A percentile compares a stretch with the other conserved stretches of the same genome.
These are phyloP conservation scores for Limnanthes douglasii DNA, from an alignment of 345 rosid species.

Conservation along the genomic window DNA sequence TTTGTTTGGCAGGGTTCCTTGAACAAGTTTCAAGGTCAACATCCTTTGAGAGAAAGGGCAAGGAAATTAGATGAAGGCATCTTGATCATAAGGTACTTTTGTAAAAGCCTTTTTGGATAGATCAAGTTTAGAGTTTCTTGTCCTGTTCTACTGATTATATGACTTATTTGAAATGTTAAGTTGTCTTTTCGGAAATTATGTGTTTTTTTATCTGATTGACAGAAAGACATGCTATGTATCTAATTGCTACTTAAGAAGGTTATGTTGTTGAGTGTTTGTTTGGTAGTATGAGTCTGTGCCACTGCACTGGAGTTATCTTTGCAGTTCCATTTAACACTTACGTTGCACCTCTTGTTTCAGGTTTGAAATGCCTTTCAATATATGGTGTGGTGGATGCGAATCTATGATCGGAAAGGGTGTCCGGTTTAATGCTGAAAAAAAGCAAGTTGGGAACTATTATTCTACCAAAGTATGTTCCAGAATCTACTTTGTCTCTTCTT, in stretches of 20 bases:
- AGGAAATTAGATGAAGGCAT: slow-evolving; percentile 82
- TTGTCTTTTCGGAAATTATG: too few species aligned
- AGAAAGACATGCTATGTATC: too few species aligned
- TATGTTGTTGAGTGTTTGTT: too few species aligned
- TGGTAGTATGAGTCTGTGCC: too few species aligned
- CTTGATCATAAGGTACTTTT: slow-evolving; percentile 64
- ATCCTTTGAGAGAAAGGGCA: slow-evolving; percentile 93
- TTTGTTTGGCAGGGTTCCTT: slow-evolving; percentile 46
- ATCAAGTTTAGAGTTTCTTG: too few species aligned
- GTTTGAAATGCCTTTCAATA: slow-evolving; percentile 92
- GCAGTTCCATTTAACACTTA: neutral
- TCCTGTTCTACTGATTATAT: too few species aligned
- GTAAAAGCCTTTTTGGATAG: too few species aligned
- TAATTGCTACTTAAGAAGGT: too few species aligned
- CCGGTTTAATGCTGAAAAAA: slow-evolving; percentile 90
- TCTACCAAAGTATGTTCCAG: slow-evolving; percentile 62
- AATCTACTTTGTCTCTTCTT: slow-evolving; percentile 1
- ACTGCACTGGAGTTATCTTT: too few species aligned
- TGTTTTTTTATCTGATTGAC: too few species aligned
- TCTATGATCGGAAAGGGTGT: slow-evolving; percentile 98
- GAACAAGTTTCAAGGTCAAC: slow-evolving; percentile 97
- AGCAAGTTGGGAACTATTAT: slow-evolving; percentile 97
- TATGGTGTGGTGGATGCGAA: slow-evolving; percentile 98
- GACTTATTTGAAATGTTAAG: too few species aligned
- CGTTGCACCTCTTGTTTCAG: slow-evolving; percentile 19